Base-by-base conservation (phyloP, 148 eudicot genomes). In the Rhododendron ovatum region DNA sequence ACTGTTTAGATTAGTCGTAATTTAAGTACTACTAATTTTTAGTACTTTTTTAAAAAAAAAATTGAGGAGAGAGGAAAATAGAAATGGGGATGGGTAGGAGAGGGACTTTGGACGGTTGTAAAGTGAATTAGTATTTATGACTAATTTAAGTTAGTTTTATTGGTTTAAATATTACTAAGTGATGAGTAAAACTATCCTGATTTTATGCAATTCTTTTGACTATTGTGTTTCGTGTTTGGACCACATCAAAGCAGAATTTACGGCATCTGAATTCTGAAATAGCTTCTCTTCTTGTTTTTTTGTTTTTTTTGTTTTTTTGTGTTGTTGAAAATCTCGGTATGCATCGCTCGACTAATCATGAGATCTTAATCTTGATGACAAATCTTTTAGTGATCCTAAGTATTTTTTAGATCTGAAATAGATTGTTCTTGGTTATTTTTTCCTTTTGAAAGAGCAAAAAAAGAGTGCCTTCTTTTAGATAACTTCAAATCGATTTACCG, bases 1-100 rank as follows among this genome's bases (percentile, higher is more conserved):
- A 83, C 37, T 5, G 14, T 61, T 39, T 24, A 55, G 81, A 53
- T 50, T 71, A 51, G 80, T 43, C 69, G 12, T 82, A 18, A 55
- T 55, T 73, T 41, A 41, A 84, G 69, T 59, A 80, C 89, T 84
- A 81, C 76, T 45, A 63, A 63, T 24, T 51, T 82, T 77, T 69
- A 39, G 39, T 82, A 50, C 20, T 79, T 26, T 33, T 39, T 22
- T 0, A 2, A 59, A 3, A 41, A 10, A 20, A 12, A 20, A 9
- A 48, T 0, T 55, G 61, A 55, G 7, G 4, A 4, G 22, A 17
- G 28, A 11, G 48, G 7, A 1, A n/a, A 80, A 80, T 1, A 6
- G n/a, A 45, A 47, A 47, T 78, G 2, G 81, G 4, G 7, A 45
- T 0, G 55, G 55, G 4, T 18, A 47, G 53, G 35, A n/a, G 26